Conservation (phyloP, 2,329 filamentous ascomycete genomes). For the Fusarium gaditjirri region DNA sequence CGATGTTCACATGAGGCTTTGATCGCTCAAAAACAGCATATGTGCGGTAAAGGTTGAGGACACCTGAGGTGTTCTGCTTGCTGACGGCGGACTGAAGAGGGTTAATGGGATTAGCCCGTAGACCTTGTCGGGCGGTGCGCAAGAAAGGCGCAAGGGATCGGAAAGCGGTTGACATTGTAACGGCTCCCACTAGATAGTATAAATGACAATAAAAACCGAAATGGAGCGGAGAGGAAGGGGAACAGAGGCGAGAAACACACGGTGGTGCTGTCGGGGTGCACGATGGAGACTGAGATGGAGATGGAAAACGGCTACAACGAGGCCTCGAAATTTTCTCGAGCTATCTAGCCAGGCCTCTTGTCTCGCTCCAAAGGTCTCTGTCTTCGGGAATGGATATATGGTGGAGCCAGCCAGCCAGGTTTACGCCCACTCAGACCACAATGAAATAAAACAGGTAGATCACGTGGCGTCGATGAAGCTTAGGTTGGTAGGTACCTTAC, state of each 20-base stretch:
- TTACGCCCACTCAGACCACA: constrained; percentile 34
- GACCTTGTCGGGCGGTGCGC: constrained; percentile 81
- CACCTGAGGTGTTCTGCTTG: constrained; percentile 69
- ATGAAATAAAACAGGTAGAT: constrained; percentile 20
- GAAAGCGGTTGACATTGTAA: constrained; percentile 82
- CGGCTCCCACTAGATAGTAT: constrained; percentile 35
- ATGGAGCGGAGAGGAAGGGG: constrained; percentile 26
- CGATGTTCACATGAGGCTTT: constrained; percentile 99
- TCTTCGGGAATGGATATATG: constrained; percentile 11
- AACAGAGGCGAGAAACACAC: constrained; percentile 33
- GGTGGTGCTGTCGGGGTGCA: constrained; percentile 31
- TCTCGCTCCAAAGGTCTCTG: constrained; percentile 29
- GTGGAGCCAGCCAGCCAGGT: constrained; percentile 35
- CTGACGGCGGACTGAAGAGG: constrained; percentile 78
- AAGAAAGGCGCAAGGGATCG: constrained; percentile 82
- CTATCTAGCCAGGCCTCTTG: constrained; percentile 30
- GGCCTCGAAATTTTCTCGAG: constrained; percentile 53
- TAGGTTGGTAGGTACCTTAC: too few species aligned
- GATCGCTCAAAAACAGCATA: constrained; percentile 83
- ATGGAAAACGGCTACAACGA: constrained; percentile 38
- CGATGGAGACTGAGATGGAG: constrained; percentile 3
- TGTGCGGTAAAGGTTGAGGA: constrained; percentile 72
- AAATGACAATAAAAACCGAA: constrained; percentile 42
- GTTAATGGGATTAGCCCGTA: constrained; percentile 76
- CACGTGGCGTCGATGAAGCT: constrained; percentile 37